Percentiles rank a stretch among this genome's conserved stretches.
Conservation (phyloP, 306 rosid species). For the Arachis stenosperma region DNA sequence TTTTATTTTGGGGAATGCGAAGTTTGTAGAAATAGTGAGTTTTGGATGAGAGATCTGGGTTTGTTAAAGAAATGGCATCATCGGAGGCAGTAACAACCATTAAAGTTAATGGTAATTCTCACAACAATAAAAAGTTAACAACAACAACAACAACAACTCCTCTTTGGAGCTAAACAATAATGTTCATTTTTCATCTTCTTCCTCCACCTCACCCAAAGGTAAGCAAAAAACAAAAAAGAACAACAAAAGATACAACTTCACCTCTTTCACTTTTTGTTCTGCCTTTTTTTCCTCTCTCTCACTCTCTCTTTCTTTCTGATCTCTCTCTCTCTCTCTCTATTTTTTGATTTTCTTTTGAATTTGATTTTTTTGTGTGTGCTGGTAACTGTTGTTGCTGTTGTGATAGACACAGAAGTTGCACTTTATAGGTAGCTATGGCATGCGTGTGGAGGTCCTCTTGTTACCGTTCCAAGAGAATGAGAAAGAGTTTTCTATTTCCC, state of each 20-base stretch:
- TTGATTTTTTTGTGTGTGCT: too few relatives aligned
- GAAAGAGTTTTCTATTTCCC: constrained; percentile 89
- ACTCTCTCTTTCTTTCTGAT: background rate
- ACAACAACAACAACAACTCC: constrained; percentile 17
- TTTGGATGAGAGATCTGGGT: constrained; percentile 72
- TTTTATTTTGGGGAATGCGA: background rate
- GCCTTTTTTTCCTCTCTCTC: too few relatives aligned
- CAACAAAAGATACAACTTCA: background rate
- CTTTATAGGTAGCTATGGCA: constrained; percentile 89
- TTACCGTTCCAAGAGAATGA: constrained; percentile 72
- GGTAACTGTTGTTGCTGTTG: background rate
- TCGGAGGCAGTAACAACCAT: constrained; percentile 51
- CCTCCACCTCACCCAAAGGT: constrained; percentile 32
- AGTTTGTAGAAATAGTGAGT: background rate
- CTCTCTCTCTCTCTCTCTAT: background rate
- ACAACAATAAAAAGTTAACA: constrained; percentile 8
- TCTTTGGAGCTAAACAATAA: constrained; percentile 39
- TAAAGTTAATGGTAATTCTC: constrained; percentile 52
- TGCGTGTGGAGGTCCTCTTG: constrained; percentile 97
- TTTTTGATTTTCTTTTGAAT: background rate
- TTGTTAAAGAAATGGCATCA: constrained; percentile 55
- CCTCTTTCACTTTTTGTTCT: background rate
- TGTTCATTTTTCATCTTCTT: constrained; percentile 39
- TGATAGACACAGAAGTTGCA: constrained; percentile 70
- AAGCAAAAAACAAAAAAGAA: background rate